Percentiles rank a stretch among this genome's conserved stretches.
phyloP scores from a whole-genome alignment of 2,329 filamentous ascomycete genomes.

The Davidsoniella neocaledoniae region DNA sequence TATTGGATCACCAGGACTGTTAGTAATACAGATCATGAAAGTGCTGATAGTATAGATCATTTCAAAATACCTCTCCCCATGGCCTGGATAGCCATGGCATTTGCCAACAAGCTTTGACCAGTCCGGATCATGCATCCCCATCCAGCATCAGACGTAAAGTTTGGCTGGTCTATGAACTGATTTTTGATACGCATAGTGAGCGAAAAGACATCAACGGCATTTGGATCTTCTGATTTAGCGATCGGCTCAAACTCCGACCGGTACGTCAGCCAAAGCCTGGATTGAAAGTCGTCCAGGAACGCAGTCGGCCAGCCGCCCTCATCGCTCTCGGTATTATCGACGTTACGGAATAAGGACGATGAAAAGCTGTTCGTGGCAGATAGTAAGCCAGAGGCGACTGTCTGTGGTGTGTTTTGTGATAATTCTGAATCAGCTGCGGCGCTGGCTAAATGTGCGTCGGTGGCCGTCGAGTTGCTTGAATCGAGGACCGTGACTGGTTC shows the following conservation, averaged over 20 bases:
- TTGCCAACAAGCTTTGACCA: constrained; percentile 82
- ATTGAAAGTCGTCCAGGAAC: constrained; percentile 87
- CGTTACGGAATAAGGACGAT: constrained; percentile 33
- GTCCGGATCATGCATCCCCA: constrained; percentile 99
- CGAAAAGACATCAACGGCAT: constrained; percentile 55
- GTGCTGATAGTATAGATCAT: background rate
- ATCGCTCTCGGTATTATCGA: constrained; percentile 13
- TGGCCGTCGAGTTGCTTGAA: too few species aligned
- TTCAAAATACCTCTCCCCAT: constrained; percentile 55
- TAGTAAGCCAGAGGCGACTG: constrained; percentile 25
- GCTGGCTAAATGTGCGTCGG: too few species aligned
- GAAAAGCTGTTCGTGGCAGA: constrained; percentile 35
- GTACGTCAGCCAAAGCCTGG: constrained; percentile 92
- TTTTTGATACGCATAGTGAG: constrained; percentile 71
- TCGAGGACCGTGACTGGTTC: too few species aligned
- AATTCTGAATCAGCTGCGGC: background rate
- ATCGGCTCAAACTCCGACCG: constrained; percentile 74
- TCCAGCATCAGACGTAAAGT: constrained; percentile 84
- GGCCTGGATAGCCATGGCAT: constrained; percentile 54
- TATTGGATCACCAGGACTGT: background rate
- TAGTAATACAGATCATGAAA: background rate
- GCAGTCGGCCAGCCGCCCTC: constrained; percentile 59
- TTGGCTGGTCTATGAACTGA: constrained; percentile 58
- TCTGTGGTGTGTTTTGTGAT: constrained; percentile 23
- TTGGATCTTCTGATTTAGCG: constrained; percentile 57